Base-by-base conservation (phyloP, 2,329 filamentous ascomycete species). In the Drechmeria coniospora region DNA sequence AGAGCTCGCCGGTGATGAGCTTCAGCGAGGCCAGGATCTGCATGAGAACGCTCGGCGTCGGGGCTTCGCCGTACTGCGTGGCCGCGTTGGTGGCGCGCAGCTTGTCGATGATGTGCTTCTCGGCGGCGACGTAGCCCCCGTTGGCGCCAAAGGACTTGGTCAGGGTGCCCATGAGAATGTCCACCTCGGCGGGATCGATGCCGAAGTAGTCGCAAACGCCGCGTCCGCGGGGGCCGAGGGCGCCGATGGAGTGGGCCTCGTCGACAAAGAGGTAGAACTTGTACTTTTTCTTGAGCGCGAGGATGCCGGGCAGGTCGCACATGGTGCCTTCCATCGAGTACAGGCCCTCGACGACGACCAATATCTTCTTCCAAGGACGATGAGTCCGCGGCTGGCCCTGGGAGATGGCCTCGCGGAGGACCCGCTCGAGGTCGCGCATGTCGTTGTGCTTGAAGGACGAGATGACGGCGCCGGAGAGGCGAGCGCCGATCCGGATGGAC, bases 241-340 rank as follows among this genome's bases (percentile, higher is more conserved):
- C 90, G 43, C 90, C 90, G 34, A 98, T 72, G 9, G 86, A 94
- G 61, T 98, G 90, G 20, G 90, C 90, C 57, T 98, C 90, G 45
- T 98, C 90, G 34, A 98, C 68, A 47, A 92, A 98, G 3, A 98
- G 70, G 48, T 83, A 71, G 59, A 93, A 98, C 63, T 93, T 95
- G 73, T 98, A 98, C 55, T 81, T 84, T 51, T 77, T 77, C 70
- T 93, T 94, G 39, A 98, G 66, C 27, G 66, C 69, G 32, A 98
- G 59, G 27, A 98, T 63, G 35, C 82, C 82, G 2, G 90, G 90
- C n/a, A 98, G 69, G 51, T 98, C 90, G 56, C 82, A 90, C 81
- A 98, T 92, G 39, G 86, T 94, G 26, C 90, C 90, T 59, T 98
- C 90, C 90, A 98, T 98, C 1, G 87, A 95, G 65, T 98, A 98